Base-by-base conservation (phyloP, 805 yeast genomes). In the Kluyveromyces lactis region DNA sequence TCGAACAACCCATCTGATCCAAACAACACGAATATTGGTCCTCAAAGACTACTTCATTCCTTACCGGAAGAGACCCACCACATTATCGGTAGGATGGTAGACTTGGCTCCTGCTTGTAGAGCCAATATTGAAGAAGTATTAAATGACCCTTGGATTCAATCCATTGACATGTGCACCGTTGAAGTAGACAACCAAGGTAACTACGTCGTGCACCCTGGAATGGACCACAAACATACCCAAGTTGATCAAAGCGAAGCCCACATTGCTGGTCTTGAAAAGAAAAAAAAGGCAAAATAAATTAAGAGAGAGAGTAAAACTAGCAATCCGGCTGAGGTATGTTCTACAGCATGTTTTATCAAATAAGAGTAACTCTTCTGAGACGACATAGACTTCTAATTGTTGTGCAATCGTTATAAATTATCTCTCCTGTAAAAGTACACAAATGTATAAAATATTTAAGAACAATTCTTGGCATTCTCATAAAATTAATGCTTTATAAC, bases 191-290 rank as follows among this genome's bases (percentile, higher is more conserved):
- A 67, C 26, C 52, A 51, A 26, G 50, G 65, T 23, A 68, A 70
- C 40, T 68, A 64, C 27, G 60, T 60, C 16, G 61, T 64, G 2
- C 51, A 63, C 9, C 49, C 49, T 17, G 75, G 78, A 16, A 60
- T 66, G 6, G 79, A 77, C 52, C 97, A 89, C 56, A 71, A 71
- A 26, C 97, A 89, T 58, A 86, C 96, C 1, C 76, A 75, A 48
- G 97, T 89, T 37, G 95, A 87, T 50, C 95, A 85, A 58, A 79
- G 86, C 44, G 95, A 86, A 51, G 97, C 97, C 0, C 97, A 89
- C 60, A 89, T 89, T 64, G 95, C 97, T 9, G 81, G 89, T 43
- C 72, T 89, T 48, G 97, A 89, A 56, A 84, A 79, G 68, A 84
- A 79, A 56, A 89, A 85, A 65, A 75, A 72, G 34, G 30, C 30